Evolutionary conservation across 176 grass and related monocot species (phyloP), one percentile per base, ranked within the genome.

Genomic region (Eremochloa ophiuroides): DNA sequence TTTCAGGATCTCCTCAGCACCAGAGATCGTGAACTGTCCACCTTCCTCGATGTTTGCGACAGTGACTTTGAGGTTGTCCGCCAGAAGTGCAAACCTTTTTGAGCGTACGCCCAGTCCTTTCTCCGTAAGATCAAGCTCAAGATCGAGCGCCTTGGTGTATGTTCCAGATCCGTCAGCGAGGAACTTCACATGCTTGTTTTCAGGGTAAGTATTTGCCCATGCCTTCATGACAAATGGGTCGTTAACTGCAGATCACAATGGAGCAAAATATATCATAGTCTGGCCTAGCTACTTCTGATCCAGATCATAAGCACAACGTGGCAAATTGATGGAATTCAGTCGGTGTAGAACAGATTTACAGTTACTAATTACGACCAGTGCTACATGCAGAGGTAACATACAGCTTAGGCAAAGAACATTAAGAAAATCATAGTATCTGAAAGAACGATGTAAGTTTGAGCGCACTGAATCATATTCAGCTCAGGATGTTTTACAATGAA

Each of bases 121-220:
- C 10, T 95, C 96, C 0, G 93, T 48, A 53, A 99, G 96, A 63
- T 99, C 96, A 10, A 99, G 87, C 77, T 99, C 96, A 40, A 99
- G 89, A 37, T 91, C 88, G 10, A 99, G 96, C 5, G 85, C 91
- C 38, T 91, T 82, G 34, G 96, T 95, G 88, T 99, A 99, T 18
- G 55, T 40, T 18, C 82, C 96, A 4, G 87, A 82, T 63, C 96
- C 96, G 66, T 99, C 96, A 77, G 96, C 93, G 55, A 99, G 85
- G 82, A 99, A 99, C 64, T 99, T 99, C 63, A 99, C 93, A 17
- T 95, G 69, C 65, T 95, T 99, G 89, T 93, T 99, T 30, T 99
- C 96, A 22, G 93, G 87, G 87, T 91, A 97, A 66, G 89, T 71
- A 78, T 97, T 97, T 62, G 94, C 82, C 94, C 94, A 97, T 70